Evolutionary conservation across 2,329 filamentous ascomycete genomes (phyloP).

Genomic region (Colletotrichum eremochloae): DNA sequence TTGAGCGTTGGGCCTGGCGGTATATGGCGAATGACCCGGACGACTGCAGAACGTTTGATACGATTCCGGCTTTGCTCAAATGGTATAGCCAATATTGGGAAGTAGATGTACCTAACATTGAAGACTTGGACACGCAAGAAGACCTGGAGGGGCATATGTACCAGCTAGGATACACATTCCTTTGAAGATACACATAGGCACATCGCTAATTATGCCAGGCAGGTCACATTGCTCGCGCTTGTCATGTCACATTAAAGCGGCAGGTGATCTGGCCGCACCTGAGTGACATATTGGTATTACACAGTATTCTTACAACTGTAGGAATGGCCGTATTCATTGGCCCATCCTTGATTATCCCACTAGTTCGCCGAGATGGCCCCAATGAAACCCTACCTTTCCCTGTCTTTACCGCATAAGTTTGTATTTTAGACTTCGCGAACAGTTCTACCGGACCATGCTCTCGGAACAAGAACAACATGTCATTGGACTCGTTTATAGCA

Average conservation of each 20-base stretch:
- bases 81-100: too few relatives aligned
- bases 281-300: background rate
- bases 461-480: background rate
- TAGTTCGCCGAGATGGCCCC: background rate
- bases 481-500: background rate
- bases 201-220: too few relatives aligned
- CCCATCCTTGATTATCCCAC: constrained; percentile 12
- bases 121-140: too few relatives aligned
- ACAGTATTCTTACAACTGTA: background rate
- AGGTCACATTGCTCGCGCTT: too few relatives aligned
- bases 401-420: constrained; percentile 10
- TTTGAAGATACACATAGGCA: too few relatives aligned
- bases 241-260: too few relatives aligned
- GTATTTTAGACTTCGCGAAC: constrained; percentile 4
- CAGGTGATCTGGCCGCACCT: too few relatives aligned
- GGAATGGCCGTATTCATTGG: background rate
- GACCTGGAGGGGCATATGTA: too few relatives aligned
- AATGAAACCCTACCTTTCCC: background rate
- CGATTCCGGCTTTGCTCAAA: too few relatives aligned
- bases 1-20: background rate
- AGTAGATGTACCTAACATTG: too few relatives aligned
- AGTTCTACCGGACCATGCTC: constrained; percentile 7
- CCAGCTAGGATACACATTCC: too few relatives aligned
- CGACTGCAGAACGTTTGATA: too few relatives aligned
- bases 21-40: background rate